Base-by-base conservation (phyloP, 2,329 filamentous ascomycete species). In the Fusarium redolens region DNA sequence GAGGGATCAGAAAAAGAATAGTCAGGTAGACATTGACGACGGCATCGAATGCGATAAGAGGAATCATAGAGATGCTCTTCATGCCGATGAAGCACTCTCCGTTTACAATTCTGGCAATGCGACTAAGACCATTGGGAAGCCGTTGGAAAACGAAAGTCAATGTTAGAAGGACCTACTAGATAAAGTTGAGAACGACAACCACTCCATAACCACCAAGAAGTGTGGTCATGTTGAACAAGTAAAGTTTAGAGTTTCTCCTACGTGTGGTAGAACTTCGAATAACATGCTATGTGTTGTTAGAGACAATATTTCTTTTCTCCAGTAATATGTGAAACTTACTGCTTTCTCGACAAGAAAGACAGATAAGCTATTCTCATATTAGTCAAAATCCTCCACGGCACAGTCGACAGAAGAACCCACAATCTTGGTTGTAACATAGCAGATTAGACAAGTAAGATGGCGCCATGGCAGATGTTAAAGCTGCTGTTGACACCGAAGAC, bases 271-370 rank as follows among this genome's bases (percentile, higher is more conserved):
- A 84, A 33, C 86, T 86, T 55, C 88, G 85, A 58, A 92, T 88
- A 52, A 91, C 89, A 72, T 89, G 87, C 86, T 89, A 47, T 7
- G 15, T 4, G 8, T 15, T 69, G 56, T 57, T 33, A 67, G 50
- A 37, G 18, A 25, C 22, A 18, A n/a, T 33, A 30, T 20, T 30
- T 25, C 30, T 28, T 8, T n/a, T 38, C 2, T 28, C 20, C 9
- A 17, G 17, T 17, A 13, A 30, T 10, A 40, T 17, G 9, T 33
- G 30, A 41, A 13, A 80, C 85, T 77, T 80, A 89, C 88, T 47
- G 87, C 89, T 79, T 90, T 90, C 77, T 92, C 90, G 2, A 90
- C 89, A 5, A 92, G 82, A 76, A 92, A 92, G 31, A 89, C 83
- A 92, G n/a, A 91, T 89, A 28, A 91, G 80, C 81, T 87, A 43